phyloP scores from a whole-genome alignment of 441 rosid species.

The Erodium texanum region DNA sequence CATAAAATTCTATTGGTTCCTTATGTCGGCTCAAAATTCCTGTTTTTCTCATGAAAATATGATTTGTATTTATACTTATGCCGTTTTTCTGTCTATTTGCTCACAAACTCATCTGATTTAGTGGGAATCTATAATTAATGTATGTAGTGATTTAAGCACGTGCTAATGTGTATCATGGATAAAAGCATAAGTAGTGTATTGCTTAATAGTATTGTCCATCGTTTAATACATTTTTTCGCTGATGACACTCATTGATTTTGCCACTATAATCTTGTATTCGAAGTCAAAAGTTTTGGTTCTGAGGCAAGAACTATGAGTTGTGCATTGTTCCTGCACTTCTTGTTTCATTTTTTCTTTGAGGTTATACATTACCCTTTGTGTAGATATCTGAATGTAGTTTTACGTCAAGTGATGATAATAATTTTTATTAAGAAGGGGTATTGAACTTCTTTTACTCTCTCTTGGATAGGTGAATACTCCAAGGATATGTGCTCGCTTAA shows the following conservation, averaged over 20 bases:
- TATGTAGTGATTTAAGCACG: neutral
- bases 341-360: neutral
- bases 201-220: neutral
- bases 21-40: neutral
- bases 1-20: neutral
- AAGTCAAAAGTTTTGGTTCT: no score
- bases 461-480: slow-evolving; percentile 67
- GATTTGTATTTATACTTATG: neutral
- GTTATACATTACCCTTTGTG: neutral
- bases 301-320: neutral
- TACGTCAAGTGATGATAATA: neutral
- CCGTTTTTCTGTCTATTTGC: neutral
- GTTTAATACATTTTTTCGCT: neutral
- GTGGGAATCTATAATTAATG: neutral
- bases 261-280: no score
- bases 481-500: slow-evolving; percentile 67
- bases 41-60: neutral
- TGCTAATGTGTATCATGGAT: neutral
- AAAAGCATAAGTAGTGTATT: neutral
- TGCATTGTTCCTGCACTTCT: neutral
- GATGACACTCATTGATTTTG: neutral
- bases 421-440: neutral
- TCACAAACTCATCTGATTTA: neutral
- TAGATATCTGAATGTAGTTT: neutral
- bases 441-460: slow-evolving; percentile 3